Conservation (phyloP, 495 filamentous ascomycete species). For the Neurospora discreta region DNA sequence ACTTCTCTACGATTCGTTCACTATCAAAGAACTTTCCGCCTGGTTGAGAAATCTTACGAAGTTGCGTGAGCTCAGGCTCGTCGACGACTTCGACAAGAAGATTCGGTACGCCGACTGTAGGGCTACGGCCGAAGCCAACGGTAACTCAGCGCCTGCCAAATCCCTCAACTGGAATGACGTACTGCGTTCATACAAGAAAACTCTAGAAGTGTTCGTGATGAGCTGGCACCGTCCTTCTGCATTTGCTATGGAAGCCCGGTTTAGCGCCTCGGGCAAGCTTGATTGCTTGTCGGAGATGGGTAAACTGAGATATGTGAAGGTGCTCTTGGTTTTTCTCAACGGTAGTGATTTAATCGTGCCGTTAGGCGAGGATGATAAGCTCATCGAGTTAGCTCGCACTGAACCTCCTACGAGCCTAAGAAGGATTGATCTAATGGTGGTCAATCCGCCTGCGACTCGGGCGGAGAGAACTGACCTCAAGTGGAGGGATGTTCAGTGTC, state of each 20-base stretch:
- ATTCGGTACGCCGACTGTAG: not conserved
- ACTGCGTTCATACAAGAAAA: not conserved
- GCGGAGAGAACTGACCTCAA: not conserved
- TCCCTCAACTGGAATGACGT: not conserved
- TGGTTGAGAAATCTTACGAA: not conserved
- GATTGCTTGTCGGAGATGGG: not conserved
- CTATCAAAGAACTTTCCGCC: not conserved
- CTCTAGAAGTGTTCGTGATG: not conserved
- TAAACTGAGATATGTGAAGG: not conserved
- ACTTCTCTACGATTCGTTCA: not conserved
- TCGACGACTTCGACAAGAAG: not conserved
- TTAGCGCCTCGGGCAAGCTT: not conserved
- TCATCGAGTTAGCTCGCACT: accelerated
- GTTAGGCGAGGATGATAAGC: not conserved
- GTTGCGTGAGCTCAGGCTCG: not conserved
- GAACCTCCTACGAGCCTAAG: accelerated
- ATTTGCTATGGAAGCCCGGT: not conserved
- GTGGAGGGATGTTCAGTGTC: not conserved
- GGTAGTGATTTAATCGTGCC: not conserved
- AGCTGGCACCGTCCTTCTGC: not conserved
- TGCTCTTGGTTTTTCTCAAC: accelerated
- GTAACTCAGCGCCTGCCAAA: not conserved
- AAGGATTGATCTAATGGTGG: not conserved
- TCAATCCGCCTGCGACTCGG: not conserved
- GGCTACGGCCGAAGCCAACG: not conserved